Conservation (phyloP, 169 alveolate genomes). For the Cyclospora cayetanensis region DNA sequence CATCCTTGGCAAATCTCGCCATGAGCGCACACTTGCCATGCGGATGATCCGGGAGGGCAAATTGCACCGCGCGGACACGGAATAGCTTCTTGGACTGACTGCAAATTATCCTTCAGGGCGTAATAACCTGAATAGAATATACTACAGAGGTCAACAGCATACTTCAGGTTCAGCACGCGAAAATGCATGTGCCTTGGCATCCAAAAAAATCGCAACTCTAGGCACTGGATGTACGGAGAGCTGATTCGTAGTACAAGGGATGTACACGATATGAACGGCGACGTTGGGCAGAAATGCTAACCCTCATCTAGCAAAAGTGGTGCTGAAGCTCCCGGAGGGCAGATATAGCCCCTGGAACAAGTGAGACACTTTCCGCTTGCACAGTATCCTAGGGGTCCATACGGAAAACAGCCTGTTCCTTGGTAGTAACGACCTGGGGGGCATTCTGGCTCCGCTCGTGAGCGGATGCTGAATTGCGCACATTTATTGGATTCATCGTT, state of each 20-base stretch:
- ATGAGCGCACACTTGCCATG: neutral
- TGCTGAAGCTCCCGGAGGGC: conserved; percentile 5
- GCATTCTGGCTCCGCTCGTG: neutral
- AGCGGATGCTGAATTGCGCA: neutral
- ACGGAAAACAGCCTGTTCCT: conserved; percentile 14
- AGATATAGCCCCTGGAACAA: neutral
- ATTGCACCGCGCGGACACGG: neutral
- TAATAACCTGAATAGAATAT: neutral
- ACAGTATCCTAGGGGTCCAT: conserved; percentile 22
- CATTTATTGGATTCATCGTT: too few relatives aligned
- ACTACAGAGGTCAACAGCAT: too few relatives aligned
- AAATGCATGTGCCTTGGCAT: neutral
- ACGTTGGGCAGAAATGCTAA: neutral
- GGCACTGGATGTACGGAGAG: too few relatives aligned
- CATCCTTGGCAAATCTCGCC: conserved; percentile 24
- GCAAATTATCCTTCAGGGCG: neutral
- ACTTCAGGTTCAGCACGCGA: neutral
- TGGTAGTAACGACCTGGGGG: conserved; percentile 12
- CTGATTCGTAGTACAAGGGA: neutral
- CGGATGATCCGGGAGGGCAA: conserved; percentile 15
- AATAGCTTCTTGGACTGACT: neutral
- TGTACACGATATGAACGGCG: neutral
- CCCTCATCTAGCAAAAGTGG: neutral
- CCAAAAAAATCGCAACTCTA: too few relatives aligned
- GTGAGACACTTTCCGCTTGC: neutral